Evolutionary conservation across 257 asterid genomes (phyloP), one percentile per base, ranked within the genome.

Genomic region (Scutellaria minor): DNA sequence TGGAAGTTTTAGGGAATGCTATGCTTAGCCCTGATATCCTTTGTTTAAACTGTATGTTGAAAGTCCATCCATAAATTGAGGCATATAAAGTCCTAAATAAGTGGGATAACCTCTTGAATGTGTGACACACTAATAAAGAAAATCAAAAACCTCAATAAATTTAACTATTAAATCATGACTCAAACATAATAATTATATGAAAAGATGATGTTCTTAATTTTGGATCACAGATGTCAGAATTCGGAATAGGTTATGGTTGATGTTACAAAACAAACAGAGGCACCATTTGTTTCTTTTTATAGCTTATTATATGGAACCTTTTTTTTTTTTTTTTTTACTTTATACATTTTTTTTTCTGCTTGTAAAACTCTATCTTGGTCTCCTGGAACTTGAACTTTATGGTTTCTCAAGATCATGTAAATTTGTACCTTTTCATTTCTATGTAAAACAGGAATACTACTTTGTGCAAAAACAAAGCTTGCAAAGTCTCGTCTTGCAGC

Each of bases 401-500:
- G 42, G 53, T 71, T 47, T 75, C 39, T 64, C 56, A 55, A 55
- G 67, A 72, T 39, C 57, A 66, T 75, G 52, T 75, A 27, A 73
- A 31, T 12, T 70, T 12, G 56, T 6, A 22, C 5, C 64, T 80
- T 50, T 47, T 61, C 64, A 41, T 54, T 74, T 75, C 14, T 64
- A 42, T 75, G 62, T 74, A 59, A 74, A 40, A 77, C 52, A 94
- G 99, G 99, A 70, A 71, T 95, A 76, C 81, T 95, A 77, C 99
- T 95, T 75, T 95, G 99, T 86, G 99, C 98, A 57, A 95, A 92
- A 79, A 88, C 96, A 54, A 88, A 88, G 84, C 79, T 71, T 3
- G 90, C 96, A 2, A 95, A 92, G 85, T 85, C 96, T 76, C 78
- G 85, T 79, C 93, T 95, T 68, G 90, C 99, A 47, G 87, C 97